phyloP scores from a whole-genome alignment of 148 eudicot species.

The Heliamphora exappendiculata region DNA sequence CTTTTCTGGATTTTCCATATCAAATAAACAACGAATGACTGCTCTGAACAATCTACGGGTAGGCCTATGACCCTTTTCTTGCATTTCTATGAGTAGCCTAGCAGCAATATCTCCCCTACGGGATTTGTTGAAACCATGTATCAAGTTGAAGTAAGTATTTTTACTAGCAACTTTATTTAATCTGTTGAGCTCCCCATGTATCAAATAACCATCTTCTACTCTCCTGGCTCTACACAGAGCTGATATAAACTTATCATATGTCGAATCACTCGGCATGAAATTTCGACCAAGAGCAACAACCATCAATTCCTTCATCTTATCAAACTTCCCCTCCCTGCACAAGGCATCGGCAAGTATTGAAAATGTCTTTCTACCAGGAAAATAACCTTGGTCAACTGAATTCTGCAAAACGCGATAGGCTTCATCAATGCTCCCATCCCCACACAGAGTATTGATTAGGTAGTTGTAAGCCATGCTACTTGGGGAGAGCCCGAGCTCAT shows the following conservation, averaged over 20 bases:
- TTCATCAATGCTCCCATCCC: slow-evolving; percentile 58
- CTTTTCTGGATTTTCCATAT: slow-evolving; percentile 48
- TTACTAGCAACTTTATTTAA: slow-evolving; percentile 31
- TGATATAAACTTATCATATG: slow-evolving; percentile 51
- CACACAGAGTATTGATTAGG: slow-evolving; percentile 60
- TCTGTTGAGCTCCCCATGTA: slow-evolving; percentile 45
- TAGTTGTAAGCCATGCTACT: slow-evolving; percentile 56
- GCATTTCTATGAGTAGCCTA: slow-evolving; percentile 78
- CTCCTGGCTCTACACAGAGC: slow-evolving; percentile 50
- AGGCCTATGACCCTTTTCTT: slow-evolving; percentile 64
- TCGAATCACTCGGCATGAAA: slow-evolving; percentile 28
- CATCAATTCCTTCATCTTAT: slow-evolving; percentile 67
- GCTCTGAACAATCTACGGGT: slow-evolving; percentile 32
- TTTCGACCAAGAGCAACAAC: slow-evolving; percentile 40
- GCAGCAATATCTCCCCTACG: slow-evolving; percentile 64
- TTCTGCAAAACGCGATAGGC: slow-evolving; percentile 50
- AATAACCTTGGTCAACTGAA: slow-evolving; percentile 51
- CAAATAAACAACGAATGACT: slow-evolving; percentile 40
- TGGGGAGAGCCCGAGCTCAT: slow-evolving; percentile 62
- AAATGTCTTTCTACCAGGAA: slow-evolving; percentile 50
- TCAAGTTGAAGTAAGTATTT: slow-evolving; percentile 46
- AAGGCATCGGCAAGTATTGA: slow-evolving; percentile 64
- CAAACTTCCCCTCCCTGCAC: slow-evolving; percentile 72
- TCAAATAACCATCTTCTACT: slow-evolving; percentile 69
- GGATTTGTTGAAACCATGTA: slow-evolving; percentile 41